These are phyloP conservation scores for Plasmodium vivax DNA, from an alignment of 169 alveolate genomes.

Conservation along the genomic window DNA sequence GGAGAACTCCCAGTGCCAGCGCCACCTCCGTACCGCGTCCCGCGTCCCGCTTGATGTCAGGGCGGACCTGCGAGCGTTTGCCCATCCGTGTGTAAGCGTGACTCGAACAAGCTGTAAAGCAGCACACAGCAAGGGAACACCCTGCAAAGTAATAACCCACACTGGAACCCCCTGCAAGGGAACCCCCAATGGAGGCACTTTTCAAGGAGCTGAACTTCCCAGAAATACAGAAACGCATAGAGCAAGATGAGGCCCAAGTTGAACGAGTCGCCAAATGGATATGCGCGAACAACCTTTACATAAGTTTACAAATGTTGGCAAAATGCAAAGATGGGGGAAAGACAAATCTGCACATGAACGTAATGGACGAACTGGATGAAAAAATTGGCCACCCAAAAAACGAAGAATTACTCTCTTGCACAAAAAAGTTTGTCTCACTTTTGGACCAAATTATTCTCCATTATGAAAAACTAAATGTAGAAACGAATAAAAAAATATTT, in stretches of 20 bases:
- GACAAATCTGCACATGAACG: background rate
- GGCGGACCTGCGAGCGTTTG: background rate
- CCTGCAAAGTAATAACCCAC: background rate
- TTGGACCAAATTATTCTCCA: slow-evolving; percentile 4
- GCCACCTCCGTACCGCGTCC: background rate
- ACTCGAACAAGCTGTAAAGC: background rate
- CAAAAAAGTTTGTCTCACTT: slow-evolving; percentile 20
- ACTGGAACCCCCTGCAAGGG: background rate
- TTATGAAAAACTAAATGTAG: slow-evolving; percentile 38
- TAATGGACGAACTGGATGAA: slow-evolving; percentile 26
- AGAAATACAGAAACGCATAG: slow-evolving; percentile 12
- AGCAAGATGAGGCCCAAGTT: slow-evolving; percentile 1
- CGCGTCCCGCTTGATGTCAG: background rate
- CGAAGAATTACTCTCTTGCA: background rate
- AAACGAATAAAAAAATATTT: slow-evolving; percentile 16
- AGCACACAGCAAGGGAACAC: background rate
- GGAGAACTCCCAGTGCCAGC: background rate
- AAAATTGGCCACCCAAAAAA: slow-evolving; percentile 10
- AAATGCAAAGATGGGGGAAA: slow-evolving; percentile 18
- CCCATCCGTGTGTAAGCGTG: background rate
- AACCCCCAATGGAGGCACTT: slow-evolving; percentile 8
- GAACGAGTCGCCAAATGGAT: slow-evolving; percentile 22
- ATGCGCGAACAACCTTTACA: background rate
- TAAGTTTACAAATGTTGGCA: slow-evolving; percentile 11
- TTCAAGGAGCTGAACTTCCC: slow-evolving; percentile 14